phyloP scores from a whole-genome alignment of 306 rosid species.

The Prunus salicina region DNA sequence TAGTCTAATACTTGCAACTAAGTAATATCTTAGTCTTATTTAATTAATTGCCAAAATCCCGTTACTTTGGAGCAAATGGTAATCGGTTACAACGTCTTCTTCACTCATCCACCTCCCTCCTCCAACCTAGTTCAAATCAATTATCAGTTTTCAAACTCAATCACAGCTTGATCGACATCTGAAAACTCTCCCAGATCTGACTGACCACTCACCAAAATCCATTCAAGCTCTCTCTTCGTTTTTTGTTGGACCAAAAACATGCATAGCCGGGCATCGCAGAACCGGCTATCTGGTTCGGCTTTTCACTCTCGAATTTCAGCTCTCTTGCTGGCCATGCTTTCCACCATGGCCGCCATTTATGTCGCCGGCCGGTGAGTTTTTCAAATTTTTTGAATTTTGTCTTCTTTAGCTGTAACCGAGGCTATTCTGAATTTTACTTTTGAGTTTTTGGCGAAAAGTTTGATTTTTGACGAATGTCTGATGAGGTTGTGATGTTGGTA shows the following conservation, averaged over 20 bases:
- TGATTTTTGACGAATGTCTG: not conserved
- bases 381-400: not conserved
- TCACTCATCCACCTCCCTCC: not conserved
- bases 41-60: not conserved
- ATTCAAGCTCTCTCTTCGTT: not conserved
- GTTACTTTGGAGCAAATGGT: not conserved
- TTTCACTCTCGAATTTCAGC: conserved; percentile 50
- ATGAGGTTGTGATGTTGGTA: conserved; percentile 14
- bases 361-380: conserved; percentile 64
- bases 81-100: not conserved
- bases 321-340: conserved; percentile 47
- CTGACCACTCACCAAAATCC: not conserved
- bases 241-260: conserved; percentile 21
- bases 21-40: too few relatives aligned
- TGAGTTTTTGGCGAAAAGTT: not conserved
- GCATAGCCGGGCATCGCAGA: conserved; percentile 57
- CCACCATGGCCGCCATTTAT: conserved; percentile 71
- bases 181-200: not conserved
- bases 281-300: conserved; percentile 49
- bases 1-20: too few relatives aligned
- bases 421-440: not conserved
- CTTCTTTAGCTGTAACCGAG: too few relatives aligned
- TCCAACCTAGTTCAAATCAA: not conserved
- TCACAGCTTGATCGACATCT: not conserved
- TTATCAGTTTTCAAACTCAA: not conserved